Evolutionary conservation across 768 basidiomycete genomes (phyloP).

Genomic region (Podaxis sp.): DNA sequence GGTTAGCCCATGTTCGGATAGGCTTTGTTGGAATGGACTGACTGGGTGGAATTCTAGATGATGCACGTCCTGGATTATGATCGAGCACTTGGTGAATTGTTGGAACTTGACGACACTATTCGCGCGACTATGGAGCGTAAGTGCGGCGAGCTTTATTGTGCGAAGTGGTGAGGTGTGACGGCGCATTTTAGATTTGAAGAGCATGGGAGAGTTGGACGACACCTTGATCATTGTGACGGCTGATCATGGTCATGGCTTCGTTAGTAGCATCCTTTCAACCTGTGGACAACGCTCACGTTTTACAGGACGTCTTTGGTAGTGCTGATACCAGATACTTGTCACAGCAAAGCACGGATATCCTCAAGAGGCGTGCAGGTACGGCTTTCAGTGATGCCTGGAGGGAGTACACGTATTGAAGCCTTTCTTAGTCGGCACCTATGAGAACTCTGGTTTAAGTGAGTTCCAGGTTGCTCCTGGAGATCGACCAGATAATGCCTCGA

Average conservation of each 20-base stretch:
- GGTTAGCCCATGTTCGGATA: slow-evolving; percentile 18
- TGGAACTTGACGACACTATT: slow-evolving; percentile 46
- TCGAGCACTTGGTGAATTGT: slow-evolving; percentile 44
- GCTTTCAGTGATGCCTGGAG: not conserved
- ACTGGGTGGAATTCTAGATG: slow-evolving; percentile 28
- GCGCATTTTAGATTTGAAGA: slow-evolving; percentile 34
- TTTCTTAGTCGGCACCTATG: slow-evolving; percentile 36
- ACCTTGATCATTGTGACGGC: slow-evolving; percentile 46
- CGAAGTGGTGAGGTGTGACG: not conserved
- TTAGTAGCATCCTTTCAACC: slow-evolving; percentile 20
- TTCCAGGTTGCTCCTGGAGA: slow-evolving; percentile 39
- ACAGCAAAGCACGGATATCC: slow-evolving; percentile 31
- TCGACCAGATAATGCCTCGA: slow-evolving; percentile 37
- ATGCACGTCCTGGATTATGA: slow-evolving; percentile 49
- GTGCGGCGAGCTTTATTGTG: slow-evolving; percentile 11
- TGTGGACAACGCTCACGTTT: not conserved
- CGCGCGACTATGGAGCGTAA: slow-evolving; percentile 40
- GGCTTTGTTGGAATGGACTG: not conserved
- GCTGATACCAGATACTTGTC: slow-evolving; percentile 39
- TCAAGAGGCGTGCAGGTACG: slow-evolving; percentile 32
- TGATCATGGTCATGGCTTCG: slow-evolving; percentile 48
- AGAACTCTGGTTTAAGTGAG: slow-evolving; percentile 38
- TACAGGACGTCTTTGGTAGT: slow-evolving; percentile 42
- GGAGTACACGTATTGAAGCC: not conserved
- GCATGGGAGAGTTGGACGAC: slow-evolving; percentile 41